phyloP scores from a whole-genome alignment of 2,329 filamentous ascomycete species.

The Verticillium longisporum region DNA sequence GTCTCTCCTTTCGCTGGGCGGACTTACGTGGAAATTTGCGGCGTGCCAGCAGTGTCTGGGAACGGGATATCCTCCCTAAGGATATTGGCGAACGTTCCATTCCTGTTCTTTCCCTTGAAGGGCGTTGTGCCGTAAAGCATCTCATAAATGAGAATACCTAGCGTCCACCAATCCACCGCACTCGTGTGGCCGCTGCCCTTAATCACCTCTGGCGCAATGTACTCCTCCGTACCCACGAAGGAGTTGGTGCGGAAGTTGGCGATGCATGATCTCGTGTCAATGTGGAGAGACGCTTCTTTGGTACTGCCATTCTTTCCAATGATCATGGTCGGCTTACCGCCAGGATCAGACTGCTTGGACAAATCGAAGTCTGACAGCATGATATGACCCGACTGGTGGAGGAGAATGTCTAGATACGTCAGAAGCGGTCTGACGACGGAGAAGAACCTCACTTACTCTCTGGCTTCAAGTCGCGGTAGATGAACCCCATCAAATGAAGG shows the following conservation, averaged over 20 bases:
- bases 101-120: constrained; percentile 98
- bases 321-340: constrained; percentile 97
- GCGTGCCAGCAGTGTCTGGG: constrained; percentile 76
- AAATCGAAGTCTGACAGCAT: constrained; percentile 99
- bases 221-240: constrained; percentile 97
- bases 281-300: constrained; percentile 82
- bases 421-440: constrained; percentile 16
- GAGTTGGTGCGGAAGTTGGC: constrained; percentile 97
- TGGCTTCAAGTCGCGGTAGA: constrained; percentile 95
- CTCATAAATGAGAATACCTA: constrained; percentile 95
- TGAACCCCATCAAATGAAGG: constrained; percentile 97
- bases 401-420: constrained; percentile 71
- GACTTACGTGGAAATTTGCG: constrained; percentile 86
- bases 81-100: constrained; percentile 97
- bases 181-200: constrained; percentile 98
- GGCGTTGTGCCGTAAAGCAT: constrained; percentile 98
- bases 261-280: constrained; percentile 97
- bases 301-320: constrained; percentile 75
- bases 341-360: constrained; percentile 93
- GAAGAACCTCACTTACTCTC: constrained; percentile 63
- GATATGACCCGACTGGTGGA: constrained; percentile 98
- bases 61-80: constrained; percentile 92
- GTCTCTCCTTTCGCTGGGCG: background rate
- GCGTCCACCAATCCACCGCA: constrained; percentile 98
- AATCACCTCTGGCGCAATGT: constrained; percentile 97